These are phyloP conservation scores for Leccinum longicurvipes DNA, from an alignment of 768 basidiomycete genomes.

Conservation along the genomic window DNA sequence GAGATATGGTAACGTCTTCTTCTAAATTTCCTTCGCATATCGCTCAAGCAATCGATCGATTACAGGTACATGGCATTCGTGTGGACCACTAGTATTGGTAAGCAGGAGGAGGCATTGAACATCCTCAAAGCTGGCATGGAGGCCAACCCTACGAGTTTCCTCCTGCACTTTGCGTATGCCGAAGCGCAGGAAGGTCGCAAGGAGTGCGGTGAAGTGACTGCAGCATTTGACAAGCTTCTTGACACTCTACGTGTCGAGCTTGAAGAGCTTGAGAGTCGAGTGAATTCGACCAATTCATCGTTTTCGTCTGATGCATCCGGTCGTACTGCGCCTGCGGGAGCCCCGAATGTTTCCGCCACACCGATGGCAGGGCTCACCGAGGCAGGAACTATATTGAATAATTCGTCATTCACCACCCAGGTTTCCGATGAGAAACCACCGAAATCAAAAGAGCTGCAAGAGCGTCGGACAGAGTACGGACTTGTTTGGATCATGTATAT, in stretches of 20 bases:
- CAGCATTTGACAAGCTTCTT: conserved; percentile 71
- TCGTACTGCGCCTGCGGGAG: conserved; percentile 25
- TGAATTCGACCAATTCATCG: conserved; percentile 37
- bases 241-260: conserved; percentile 60
- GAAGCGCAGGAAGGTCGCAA: conserved; percentile 67
- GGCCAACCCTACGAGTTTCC: conserved; percentile 84
- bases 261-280: conserved; percentile 51
- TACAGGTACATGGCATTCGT: conserved; percentile 86
- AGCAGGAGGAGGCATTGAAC: conserved; percentile 76
- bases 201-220: conserved; percentile 65
- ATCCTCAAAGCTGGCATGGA: conserved; percentile 82
- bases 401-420: conserved; percentile 50
- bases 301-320: conserved; percentile 36
- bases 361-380: conserved; percentile 20
- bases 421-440: conserved; percentile 50
- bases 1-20: conserved; percentile 76
- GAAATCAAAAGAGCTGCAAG: conserved; percentile 52
- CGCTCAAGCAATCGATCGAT: conserved; percentile 11
- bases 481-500: conserved; percentile 89
- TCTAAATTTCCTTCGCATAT: neutral
- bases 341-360: conserved; percentile 11
- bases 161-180: conserved; percentile 86
- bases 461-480: conserved; percentile 64
- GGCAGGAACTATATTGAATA: conserved; percentile 35
- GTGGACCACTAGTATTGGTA: conserved; percentile 74